Evolutionary conservation across 169 alveolate genomes (phyloP).

Genomic region (Ichthyophthirius multifiliis): DNA sequence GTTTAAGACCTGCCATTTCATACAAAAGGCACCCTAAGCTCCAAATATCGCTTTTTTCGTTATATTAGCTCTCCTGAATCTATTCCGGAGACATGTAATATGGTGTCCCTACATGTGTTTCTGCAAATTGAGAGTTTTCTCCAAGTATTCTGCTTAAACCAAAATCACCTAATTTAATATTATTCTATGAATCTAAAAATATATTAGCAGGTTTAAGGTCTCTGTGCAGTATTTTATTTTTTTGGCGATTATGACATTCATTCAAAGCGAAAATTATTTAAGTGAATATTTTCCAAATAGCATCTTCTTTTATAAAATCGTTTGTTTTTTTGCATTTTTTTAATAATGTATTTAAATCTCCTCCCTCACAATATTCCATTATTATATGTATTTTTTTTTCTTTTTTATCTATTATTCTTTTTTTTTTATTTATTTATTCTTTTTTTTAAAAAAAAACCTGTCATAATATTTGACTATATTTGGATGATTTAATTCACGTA

Average conservation of each 20-base stretch:
- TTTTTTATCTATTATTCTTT: constrained; percentile 91
- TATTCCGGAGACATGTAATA: constrained; percentile 98
- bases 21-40: constrained; percentile 93
- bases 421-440: no score
- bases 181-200: constrained; percentile 84
- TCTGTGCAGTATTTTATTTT: constrained; percentile 92
- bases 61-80: constrained; percentile 88
- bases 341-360: constrained; percentile 92
- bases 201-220: constrained; percentile 97
- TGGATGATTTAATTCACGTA: constrained; percentile 93
- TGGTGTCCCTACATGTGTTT: constrained; percentile 96
- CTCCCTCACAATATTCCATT: constrained; percentile 97
- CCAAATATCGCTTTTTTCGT: constrained; percentile 94
- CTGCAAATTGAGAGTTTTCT: constrained; percentile 91
- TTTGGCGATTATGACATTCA: constrained; percentile 92
- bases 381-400: constrained; percentile 91
- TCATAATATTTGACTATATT: constrained; percentile 94
- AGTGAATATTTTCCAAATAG: constrained; percentile 91
- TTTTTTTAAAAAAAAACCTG: constrained; percentile 31
- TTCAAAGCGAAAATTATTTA: constrained; percentile 92
- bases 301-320: constrained; percentile 92
- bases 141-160: constrained; percentile 93
- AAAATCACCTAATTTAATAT: constrained; percentile 93
- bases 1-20: constrained; percentile 90
- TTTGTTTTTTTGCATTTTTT: constrained; percentile 87